A percentile compares a stretch with the other conserved stretches of the same genome.
Conservation (phyloP, 495 filamentous ascomycete genomes). For the Neurospora discreta region DNA sequence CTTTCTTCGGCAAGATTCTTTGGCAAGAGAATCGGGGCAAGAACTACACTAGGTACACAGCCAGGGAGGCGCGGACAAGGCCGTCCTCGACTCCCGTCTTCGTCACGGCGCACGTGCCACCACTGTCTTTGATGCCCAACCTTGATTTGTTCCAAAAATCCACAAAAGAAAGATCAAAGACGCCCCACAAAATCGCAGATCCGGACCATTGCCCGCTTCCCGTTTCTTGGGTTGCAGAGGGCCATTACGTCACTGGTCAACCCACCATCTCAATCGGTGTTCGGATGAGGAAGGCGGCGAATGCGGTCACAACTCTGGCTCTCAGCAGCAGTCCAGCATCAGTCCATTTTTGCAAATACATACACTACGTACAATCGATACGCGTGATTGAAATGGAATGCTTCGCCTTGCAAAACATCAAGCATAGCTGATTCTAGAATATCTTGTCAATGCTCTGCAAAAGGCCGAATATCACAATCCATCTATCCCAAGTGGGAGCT, state of each 20-base stretch:
- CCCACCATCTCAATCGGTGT: background rate
- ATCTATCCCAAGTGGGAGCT: background rate
- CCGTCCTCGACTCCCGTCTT: background rate
- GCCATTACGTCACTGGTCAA: background rate
- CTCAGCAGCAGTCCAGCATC: background rate
- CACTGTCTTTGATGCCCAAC: background rate
- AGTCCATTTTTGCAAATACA: background rate
- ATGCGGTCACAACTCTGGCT: background rate
- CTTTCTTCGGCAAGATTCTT: background rate
- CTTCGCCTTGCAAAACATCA: background rate
- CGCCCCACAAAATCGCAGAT: background rate
- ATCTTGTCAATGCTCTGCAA: background rate
- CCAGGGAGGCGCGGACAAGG: background rate
- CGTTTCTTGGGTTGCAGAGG: background rate
- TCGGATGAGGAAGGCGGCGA: background rate
- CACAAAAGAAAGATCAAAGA: background rate
- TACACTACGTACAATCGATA: no score
- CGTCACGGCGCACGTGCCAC: background rate
- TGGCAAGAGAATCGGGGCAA: background rate
- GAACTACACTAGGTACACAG: no score
- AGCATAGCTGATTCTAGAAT: background rate
- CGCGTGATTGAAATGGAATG: background rate
- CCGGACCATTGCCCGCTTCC: background rate
- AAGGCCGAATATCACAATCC: background rate
- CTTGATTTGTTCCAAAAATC: background rate